Conservation (phyloP, 148 eudicot genomes). For the Rhododendron mucronatum region DNA sequence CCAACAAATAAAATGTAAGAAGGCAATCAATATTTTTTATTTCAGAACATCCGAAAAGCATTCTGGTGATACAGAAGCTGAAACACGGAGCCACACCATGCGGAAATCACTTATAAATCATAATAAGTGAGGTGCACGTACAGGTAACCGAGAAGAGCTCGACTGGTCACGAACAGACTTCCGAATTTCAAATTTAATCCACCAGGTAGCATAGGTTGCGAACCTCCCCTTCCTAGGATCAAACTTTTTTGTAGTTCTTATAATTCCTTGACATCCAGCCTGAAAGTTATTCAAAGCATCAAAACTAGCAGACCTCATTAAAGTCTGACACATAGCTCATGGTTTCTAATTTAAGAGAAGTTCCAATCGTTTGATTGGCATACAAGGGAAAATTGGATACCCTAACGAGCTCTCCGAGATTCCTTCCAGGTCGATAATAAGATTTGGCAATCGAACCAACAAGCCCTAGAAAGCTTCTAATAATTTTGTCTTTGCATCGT, state of each 20-base stretch:
- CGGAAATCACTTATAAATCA: neutral
- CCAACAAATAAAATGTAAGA: neutral
- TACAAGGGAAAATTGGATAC: conserved; percentile 29
- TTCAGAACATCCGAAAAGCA: neutral
- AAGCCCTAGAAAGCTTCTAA: conserved; percentile 84
- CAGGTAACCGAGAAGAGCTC: conserved; percentile 71
- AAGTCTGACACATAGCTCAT: neutral
- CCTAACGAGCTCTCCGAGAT: conserved; percentile 88
- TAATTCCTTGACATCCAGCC: conserved; percentile 91
- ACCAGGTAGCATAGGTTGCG: conserved; percentile 96
- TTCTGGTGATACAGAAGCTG: neutral
- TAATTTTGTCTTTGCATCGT: conserved; percentile 79
- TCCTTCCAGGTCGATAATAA: conserved; percentile 77
- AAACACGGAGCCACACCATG: neutral
- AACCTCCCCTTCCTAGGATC: conserved; percentile 88
- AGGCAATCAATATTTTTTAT: neutral
- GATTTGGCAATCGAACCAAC: conserved; percentile 89
- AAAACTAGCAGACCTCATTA: neutral
- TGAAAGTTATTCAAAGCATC: conserved; percentile 26
- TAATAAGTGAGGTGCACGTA: conserved; percentile 23
- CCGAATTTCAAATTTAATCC: conserved; percentile 89
- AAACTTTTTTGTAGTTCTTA: conserved; percentile 82
- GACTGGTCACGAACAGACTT: conserved; percentile 73
- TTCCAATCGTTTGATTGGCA: neutral
- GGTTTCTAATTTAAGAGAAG: neutral